Base-by-base conservation (phyloP, 2,329 filamentous ascomycete genomes). In the Neofusicoccum umdonicola region DNA sequence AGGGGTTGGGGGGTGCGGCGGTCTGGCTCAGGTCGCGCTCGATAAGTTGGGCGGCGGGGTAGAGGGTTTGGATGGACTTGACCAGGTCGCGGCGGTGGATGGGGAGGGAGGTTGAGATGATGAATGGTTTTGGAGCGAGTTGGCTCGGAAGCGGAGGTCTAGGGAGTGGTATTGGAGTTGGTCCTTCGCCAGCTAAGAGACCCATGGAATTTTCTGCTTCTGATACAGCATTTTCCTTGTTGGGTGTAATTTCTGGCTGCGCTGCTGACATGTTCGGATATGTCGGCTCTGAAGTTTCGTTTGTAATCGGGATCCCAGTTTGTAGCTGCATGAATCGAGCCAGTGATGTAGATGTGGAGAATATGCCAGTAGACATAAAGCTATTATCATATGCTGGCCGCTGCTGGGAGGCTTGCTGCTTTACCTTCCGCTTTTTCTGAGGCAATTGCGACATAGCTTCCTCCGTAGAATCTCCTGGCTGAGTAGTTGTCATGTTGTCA, bases 21-120 rank as follows among this genome's bases (percentile, higher is more conserved):
- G 69, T 68, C 9, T 71, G 61, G 4, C 74, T 74, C 65, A 86
- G 88, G 68, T 90, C 86, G 56, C 88, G 82, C 67, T 90, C 88
- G 8, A 90, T 78, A 35, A 90, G 76, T 1, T 82, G 78, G 6
- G 85, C 77, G 0, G 71, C 68, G 0, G 85, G 80, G 69, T 86
- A 83, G 0, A 80, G 69, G 2, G 76, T 72, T 66, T 85, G 80
- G 1, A 91, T 75, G 1, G 75, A 70, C n/a, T 79, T 82, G 12
- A 87, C 70, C 1, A 90, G 70, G 0, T 66, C 56, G 39, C 84
- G 82, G 15, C 82, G 76, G 48, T 69, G 73, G 65, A 62, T 76
- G 41, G 77, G 78, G 42, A 84, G 71, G 11, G 73, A 76, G 0
- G 84, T 74, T 0, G 88, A 86, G 17, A 87, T 76, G 7, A 90